Percentiles rank a stretch among this genome's conserved stretches.
These are phyloP conservation scores for Kuraishia cidri DNA, from an alignment of 805 yeast species.

Conservation along the genomic window DNA sequence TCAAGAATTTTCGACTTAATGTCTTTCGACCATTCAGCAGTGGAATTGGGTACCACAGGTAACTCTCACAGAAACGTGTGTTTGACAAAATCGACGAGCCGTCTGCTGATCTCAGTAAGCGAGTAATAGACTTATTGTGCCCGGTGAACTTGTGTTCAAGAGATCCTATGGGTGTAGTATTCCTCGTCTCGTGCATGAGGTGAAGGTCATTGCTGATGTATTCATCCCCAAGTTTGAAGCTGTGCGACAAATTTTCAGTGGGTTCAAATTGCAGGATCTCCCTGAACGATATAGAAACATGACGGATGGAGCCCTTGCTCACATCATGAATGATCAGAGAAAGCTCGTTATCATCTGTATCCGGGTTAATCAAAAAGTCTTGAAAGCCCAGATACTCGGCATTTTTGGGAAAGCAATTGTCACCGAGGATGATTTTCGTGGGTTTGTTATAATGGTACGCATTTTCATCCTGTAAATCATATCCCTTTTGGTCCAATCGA, in stretches of 20 bases:
- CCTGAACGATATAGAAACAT: conserved; percentile 20
- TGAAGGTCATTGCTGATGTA: no score
- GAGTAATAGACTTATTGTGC: conserved; percentile 72
- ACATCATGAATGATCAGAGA: conserved; percentile 38
- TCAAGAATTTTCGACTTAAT: conserved; percentile 22
- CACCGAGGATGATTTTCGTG: conserved; percentile 10
- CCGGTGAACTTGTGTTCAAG: conserved; percentile 67
- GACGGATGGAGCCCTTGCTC: conserved; percentile 22
- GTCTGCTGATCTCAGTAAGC: conserved; percentile 55
- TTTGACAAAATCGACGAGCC: conserved; percentile 53
- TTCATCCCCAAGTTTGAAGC: no score
- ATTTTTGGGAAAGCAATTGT: conserved; percentile 20
- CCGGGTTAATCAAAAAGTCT: conserved; percentile 11
- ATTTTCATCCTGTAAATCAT: no score
- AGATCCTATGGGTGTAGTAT: conserved; percentile 13
- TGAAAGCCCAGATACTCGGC: conserved; percentile 13
- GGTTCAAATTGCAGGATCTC: conserved; percentile 16
- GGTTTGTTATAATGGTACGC: background rate
- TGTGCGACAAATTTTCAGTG: background rate
- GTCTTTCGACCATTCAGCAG: conserved; percentile 17
- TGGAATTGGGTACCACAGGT: conserved; percentile 44
- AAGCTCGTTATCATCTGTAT: conserved; percentile 12
- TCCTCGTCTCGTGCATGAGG: background rate
- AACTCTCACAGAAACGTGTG: conserved; percentile 54
- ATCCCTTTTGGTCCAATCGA: conserved; percentile 18